Percentiles rank a stretch among this genome's conserved stretches.
Conservation (phyloP, 495 filamentous ascomycete genomes). For the Penicillium paradoxum region DNA sequence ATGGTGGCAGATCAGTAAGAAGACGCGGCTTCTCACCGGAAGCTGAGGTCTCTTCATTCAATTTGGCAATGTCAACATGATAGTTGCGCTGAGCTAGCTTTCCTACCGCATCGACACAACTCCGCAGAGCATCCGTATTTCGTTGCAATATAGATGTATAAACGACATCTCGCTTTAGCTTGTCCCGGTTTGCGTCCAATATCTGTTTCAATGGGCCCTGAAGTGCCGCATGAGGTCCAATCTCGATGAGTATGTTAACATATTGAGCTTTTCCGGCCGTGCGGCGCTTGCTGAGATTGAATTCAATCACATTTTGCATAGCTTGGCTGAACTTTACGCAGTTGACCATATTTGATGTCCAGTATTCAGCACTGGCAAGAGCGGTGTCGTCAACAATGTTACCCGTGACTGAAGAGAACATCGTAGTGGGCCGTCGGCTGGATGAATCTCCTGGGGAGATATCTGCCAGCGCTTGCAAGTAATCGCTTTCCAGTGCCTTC, state of each 20-base stretch:
- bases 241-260: no score
- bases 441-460: constrained; percentile 30
- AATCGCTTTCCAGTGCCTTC: constrained; percentile 6
- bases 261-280: no score
- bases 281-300: no score
- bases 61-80: no score
- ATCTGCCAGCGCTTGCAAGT: not conserved
- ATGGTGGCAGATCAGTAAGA: no score
- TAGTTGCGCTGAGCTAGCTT: no score
- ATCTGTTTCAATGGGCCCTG: not conserved
- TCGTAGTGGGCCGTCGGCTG: constrained; percentile 11
- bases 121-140: no score
- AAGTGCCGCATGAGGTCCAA: not conserved
- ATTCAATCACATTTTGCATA: no score
- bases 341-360: not conserved
- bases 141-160: no score
- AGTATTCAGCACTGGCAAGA: constrained; percentile 12
- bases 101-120: no score
- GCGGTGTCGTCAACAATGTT: not conserved
- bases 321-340: not conserved
- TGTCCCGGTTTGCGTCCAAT: not conserved
- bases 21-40: no score
- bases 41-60: no score
- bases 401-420: constrained; percentile 11
- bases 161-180: not conserved